Evolutionary conservation across 2,329 filamentous ascomycete genomes (phyloP), one percentile per base, ranked within the genome.

Genomic region (Amauroascus niger): DNA sequence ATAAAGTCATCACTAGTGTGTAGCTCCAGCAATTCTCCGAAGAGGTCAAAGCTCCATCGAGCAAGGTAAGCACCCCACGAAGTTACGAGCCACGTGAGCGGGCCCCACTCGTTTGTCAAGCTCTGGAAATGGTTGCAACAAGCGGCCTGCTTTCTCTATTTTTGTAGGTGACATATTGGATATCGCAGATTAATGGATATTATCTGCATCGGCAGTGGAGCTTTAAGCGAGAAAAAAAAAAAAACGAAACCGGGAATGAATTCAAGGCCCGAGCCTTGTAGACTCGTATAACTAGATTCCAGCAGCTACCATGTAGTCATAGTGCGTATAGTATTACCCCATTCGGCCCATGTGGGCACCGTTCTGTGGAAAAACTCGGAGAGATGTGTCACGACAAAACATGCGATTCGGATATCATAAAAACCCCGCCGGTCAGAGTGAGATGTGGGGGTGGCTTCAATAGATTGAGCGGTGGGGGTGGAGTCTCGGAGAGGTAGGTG

Each of bases 41-140:
- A 16, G 24, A 18, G 45, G 45, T 48, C 45, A 48, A 48, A 48
- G 45, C 45, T 48, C 32, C 45, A 3, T 44, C 4, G 28, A 22
- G 9, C 44, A 18, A 47, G 45, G 28, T 35, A 20, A 6, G 8
- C 28, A 13, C 26, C 45, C 45, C 45, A 48, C 45, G 30, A n/a
- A 20, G 45, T n/a, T 26, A n/a, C 18, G 28, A 48, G 22, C 45
- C 45, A 48, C 45, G 45, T 28, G 45, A 48, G 45, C 30, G 18
- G 8, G 45, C 28, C 44, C 44, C 45, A 48, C 45, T 48, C 45
- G 30, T 35, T 35, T 48, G 45, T 48, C 32, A 20, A 35, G 4
- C n/a, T 22, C 28, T 33, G 28, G 45, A 48, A 48, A 33, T 9
- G 28, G 43, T 9, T 46, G 24, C 2, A 30, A 30, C 32, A 46